Evolutionary conservation across 2,329 filamentous ascomycete species (phyloP), one percentile per base, ranked within the genome.

Genomic region (Sclerotiophoma versabilis): DNA sequence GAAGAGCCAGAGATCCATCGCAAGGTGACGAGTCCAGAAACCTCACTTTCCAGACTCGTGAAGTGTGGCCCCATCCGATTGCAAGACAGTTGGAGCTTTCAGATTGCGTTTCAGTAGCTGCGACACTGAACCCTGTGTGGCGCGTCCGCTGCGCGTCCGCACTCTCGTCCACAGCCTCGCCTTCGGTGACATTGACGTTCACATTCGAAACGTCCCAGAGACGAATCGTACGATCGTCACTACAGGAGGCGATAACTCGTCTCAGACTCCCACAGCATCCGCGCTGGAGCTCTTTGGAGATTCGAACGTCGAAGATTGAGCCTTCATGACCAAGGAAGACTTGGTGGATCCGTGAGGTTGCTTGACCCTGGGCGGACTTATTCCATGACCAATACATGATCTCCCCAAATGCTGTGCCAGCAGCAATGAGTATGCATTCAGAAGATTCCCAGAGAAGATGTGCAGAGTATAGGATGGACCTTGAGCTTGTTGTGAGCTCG

Each of bases 361-460:
- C 34, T 6, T 45, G 54, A 10, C 41, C 44, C 27, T 53, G 39
- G 25, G 51, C 23, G 2, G 62, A 58, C n/a, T 82, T 63, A 39
- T 78, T 76, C 63, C 86, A 92, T 60, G 87, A 90, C 95, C 95
- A 98, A 14, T 96, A 84, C 30, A 97, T 81, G 27, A 99, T 90
- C 73, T 98, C 93, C 3, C 95, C 95, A 75, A 98, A 98, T 1
- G 93, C 92, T 0, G 95, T 98, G 1, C 95, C 95, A 3, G 90
- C 90, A 6, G 92, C 91, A 44, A 97, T 84, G 17, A 97, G 81
- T 38, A 96, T 79, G 45, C 80, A 79, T 37, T 80, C 78, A 5
- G 74, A 48, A 6, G 82, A 81, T 7, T 87, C 75, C 82, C 88
- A 91, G 32, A 81, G 76, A 15, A 96, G 75, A 66, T 90, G 85